A percentile compares a stretch with the other conserved stretches of the same genome.
Conservation (phyloP, 2,329 filamentous ascomycete species). For the Penicillium sp. region DNA sequence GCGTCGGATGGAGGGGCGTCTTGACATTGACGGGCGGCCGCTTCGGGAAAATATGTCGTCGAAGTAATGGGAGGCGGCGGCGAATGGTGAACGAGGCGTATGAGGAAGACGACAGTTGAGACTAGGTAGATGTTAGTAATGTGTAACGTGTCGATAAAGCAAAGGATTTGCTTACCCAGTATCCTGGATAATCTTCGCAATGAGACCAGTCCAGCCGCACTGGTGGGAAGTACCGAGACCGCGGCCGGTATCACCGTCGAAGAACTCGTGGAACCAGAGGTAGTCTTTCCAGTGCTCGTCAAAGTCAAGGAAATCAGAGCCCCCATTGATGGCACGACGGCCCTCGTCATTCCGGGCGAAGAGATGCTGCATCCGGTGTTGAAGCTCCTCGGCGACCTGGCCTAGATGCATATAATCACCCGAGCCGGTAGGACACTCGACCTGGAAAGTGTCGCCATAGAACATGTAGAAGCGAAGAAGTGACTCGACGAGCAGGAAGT, state of each 20-base stretch:
- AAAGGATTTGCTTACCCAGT: constrained; percentile 66
- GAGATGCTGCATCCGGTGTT: constrained; percentile 88
- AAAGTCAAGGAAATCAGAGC: constrained; percentile 80
- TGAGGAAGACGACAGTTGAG: constrained; percentile 86
- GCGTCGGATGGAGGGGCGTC: constrained; percentile 59
- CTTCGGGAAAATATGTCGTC: constrained; percentile 73
- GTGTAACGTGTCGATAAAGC: constrained; percentile 33
- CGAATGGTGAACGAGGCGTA: constrained; percentile 80
- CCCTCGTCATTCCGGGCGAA: constrained; percentile 81
- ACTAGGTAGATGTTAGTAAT: constrained; percentile 45
- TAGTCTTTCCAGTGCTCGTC: constrained; percentile 90
- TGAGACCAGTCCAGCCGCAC: constrained; percentile 91
- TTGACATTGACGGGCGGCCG: constrained; percentile 39
- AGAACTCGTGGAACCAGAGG: constrained; percentile 96
- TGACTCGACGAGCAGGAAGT: constrained; percentile 89
- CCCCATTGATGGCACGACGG: constrained; percentile 79
- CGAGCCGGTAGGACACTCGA: constrained; percentile 90
- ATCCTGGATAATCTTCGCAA: constrained; percentile 96
- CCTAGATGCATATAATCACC: constrained; percentile 94
- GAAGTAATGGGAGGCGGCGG: constrained; percentile 87
- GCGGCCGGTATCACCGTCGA: constrained; percentile 84
- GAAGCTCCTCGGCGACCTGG: constrained; percentile 88
- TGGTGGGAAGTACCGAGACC: constrained; percentile 90
- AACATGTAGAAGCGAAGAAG: constrained; percentile 95
- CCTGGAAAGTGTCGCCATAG: constrained; percentile 80